Conservation (phyloP, 371 early-diverging fungal genomes). For the Saksenaea oblongispora region DNA sequence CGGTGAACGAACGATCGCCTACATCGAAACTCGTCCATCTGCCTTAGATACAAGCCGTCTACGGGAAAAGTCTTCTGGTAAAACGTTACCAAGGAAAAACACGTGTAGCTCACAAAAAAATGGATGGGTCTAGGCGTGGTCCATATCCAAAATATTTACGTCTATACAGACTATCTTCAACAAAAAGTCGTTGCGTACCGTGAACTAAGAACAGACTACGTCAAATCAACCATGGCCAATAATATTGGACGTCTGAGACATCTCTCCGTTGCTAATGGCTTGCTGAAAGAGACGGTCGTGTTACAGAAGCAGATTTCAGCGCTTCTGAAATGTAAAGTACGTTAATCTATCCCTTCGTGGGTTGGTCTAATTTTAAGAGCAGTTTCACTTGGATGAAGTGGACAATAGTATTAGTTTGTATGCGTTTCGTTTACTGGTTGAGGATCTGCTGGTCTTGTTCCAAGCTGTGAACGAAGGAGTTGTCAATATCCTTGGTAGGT, state of each 20-base stretch:
- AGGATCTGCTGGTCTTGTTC: conserved; percentile 84
- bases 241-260: conserved; percentile 55
- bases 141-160: conserved; percentile 76
- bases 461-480: conserved; percentile 92
- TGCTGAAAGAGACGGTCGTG: conserved; percentile 73
- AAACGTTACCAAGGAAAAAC: neutral
- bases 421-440: conserved; percentile 80
- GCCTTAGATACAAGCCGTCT: conserved; percentile 63
- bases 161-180: conserved; percentile 82
- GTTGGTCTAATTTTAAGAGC: conserved; percentile 1
- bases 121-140: conserved; percentile 22
- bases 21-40: conserved; percentile 59
- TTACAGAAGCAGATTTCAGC: conserved; percentile 82
- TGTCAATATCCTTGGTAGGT: conserved; percentile 82
- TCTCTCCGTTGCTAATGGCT: conserved; percentile 61
- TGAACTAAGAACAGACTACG: conserved; percentile 77
- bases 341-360: conserved; percentile 2
- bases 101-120: neutral
- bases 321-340: conserved; percentile 76
- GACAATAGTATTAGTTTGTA: conserved; percentile 86
- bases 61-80: conserved; percentile 63
- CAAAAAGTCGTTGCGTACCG: conserved; percentile 78
- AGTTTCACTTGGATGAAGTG: conserved; percentile 82
- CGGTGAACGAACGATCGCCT: conserved; percentile 69
- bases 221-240: conserved; percentile 28